Conservation (phyloP, 768 basidiomycete species). For the Rubroboletus pulcherrimus region DNA sequence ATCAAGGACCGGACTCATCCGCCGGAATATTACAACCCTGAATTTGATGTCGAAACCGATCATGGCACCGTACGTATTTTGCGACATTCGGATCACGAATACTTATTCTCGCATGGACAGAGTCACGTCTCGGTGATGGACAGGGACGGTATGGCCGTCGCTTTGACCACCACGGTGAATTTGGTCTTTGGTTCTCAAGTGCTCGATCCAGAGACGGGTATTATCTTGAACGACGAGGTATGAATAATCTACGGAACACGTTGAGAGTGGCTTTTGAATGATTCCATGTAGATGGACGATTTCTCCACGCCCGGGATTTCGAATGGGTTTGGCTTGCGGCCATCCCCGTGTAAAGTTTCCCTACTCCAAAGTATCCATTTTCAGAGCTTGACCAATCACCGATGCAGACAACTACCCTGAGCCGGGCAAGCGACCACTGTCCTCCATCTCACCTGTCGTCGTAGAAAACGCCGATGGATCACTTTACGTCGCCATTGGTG, state of each 20-base stretch:
- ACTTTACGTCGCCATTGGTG: conserved; percentile 73
- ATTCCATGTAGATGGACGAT: conserved; percentile 69
- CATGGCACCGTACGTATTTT: conserved; percentile 65
- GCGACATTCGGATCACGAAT: not conserved
- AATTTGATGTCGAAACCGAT: conserved; percentile 72
- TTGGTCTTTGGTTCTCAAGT: conserved; percentile 85
- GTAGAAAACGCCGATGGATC: conserved; percentile 73
- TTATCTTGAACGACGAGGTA: conserved; percentile 87
- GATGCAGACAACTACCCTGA: conserved; percentile 80
- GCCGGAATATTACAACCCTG: conserved; percentile 79
- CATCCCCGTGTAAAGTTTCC: conserved; percentile 65
- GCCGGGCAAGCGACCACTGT: conserved; percentile 84
- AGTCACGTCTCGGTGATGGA: conserved; percentile 87
- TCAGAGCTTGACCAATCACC: not conserved
- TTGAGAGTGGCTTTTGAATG: not conserved
- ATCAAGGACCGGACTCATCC: conserved; percentile 74
- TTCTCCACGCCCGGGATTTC: conserved; percentile 84
- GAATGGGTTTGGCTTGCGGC: conserved; percentile 78
- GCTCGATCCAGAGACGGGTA: conserved; percentile 80
- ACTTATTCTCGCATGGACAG: conserved; percentile 33
- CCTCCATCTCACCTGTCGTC: conserved; percentile 79
- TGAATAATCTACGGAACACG: not conserved
- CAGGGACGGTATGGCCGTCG: conserved; percentile 79
- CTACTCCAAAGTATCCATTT: not conserved
- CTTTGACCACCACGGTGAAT: conserved; percentile 88